Base-by-base conservation (phyloP, 495 filamentous ascomycete genomes). In the Lindgomyces ingoldianus region DNA sequence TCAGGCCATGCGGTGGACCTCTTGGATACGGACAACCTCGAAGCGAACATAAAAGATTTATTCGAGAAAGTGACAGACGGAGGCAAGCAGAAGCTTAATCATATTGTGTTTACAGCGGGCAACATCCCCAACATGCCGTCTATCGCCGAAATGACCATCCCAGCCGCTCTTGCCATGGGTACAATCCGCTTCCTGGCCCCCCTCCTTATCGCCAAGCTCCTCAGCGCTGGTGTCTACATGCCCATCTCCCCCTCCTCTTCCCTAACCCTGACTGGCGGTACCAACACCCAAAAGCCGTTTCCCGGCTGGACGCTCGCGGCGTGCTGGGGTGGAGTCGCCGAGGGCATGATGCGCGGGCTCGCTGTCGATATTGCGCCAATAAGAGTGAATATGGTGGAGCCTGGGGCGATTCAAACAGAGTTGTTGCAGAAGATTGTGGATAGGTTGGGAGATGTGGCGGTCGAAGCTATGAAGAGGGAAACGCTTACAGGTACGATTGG, bases 71-170 rank as follows among this genome's bases (percentile, higher is more conserved):
- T 42, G 1, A 69, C 67, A 2, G 68, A 63, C 19, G 53, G 67
- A 48, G 62, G 62, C 6, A 22, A 18, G 21, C 59, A 75, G 22
- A 73, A 73, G 30, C 63, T 89, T 57, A 78, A 89, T 72, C 87
- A 89, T 65, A 76, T 89, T 26, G 80, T 86, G 58, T 83, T 77
- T 75, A 88, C 86, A 0, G 86, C 87, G 0, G 85, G 78, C 10
- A 75, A 86, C 55, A 58, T 70, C 3, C 76, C 82, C 0, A 19
- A 71, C 9, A 53, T 78, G 4, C 61, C 61, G 0, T 68, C 70
- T 8, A 39, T 85, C 2, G 18, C 71, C 4, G 76, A 81, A 16
- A 39, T 80, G 4, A 77, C 74, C 1, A 60, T 78, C 9, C 74
- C 76, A 0, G 48, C 14, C 25, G 48, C 53, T 2, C 8, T 57